phyloP scores from a whole-genome alignment of 257 asterid genomes.

The Craterostigma plantagineum region DNA sequence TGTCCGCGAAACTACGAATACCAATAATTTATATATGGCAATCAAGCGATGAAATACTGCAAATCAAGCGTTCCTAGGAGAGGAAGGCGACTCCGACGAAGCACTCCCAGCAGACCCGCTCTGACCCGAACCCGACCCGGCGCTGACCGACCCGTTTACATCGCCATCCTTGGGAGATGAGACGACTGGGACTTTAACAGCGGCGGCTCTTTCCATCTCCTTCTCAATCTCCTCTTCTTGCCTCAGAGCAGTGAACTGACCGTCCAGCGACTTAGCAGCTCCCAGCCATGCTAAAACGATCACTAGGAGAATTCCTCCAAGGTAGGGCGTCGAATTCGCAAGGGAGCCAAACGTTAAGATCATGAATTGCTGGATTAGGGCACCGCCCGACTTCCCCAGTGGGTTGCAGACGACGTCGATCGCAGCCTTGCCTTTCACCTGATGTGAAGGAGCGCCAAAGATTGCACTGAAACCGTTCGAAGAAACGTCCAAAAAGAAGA shows the following conservation, averaged over 20 bases:
- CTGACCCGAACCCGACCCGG: constrained; percentile 19
- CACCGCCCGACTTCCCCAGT: constrained; percentile 92
- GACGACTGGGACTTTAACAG: constrained; percentile 39
- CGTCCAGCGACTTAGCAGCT: constrained; percentile 77
- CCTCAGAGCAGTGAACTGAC: constrained; percentile 66
- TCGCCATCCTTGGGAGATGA: constrained; percentile 30
- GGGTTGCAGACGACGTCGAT: constrained; percentile 97
- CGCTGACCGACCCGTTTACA: constrained; percentile 21
- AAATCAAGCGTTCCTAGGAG: no score
- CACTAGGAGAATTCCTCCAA: constrained; percentile 74
- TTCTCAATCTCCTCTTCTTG: constrained; percentile 86
- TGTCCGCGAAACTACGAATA: no score
- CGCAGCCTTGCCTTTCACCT: constrained; percentile 97
- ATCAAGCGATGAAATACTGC: no score
- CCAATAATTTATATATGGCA: no score
- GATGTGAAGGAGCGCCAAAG: no score
- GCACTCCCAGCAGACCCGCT: no score
- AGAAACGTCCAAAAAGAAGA: no score
- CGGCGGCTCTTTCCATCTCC: constrained; percentile 79
- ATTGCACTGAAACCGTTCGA: no score
- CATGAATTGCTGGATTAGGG: constrained; percentile 92
- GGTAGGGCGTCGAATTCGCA: constrained; percentile 92
- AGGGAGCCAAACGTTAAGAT: constrained; percentile 80
- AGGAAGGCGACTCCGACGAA: no score
- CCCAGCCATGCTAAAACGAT: constrained; percentile 83